Evolutionary conservation across 306 rosid species (phyloP).

Genomic region (Begonia peltatifolia): DNA sequence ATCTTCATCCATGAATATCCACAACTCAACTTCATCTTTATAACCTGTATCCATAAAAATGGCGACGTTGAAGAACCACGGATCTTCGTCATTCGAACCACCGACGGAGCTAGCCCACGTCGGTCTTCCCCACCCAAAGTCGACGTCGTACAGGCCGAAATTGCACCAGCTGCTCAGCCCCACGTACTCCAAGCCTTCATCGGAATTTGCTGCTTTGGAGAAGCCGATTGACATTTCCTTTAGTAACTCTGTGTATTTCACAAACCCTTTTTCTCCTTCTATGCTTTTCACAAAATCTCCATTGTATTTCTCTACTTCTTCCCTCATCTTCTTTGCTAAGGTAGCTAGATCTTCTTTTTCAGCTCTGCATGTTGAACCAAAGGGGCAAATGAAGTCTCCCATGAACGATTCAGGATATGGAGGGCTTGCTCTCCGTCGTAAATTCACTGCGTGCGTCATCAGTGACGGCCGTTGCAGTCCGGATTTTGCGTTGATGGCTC

Average conservation of each 20-base stretch:
- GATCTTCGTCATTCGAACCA: neutral
- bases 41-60: neutral
- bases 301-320: neutral
- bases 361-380: neutral
- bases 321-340: neutral
- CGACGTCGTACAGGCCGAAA: neutral
- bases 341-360: neutral
- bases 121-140: neutral
- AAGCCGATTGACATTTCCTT: neutral
- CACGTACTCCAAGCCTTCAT: neutral
- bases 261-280: neutral
- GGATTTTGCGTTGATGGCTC: neutral
- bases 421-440: neutral
- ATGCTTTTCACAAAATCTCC: neutral
- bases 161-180: slow-evolving; percentile 1
- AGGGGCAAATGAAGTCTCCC: neutral
- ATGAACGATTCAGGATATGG: neutral
- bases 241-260: neutral
- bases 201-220: neutral
- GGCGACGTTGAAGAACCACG: neutral
- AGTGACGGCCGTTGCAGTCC: neutral
- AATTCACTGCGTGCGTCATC: neutral
- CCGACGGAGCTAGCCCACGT: neutral
- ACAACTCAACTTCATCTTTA: neutral
- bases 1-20: neutral